Percentiles rank a stretch among this genome's conserved stretches.
Evolutionary conservation across 2,329 filamentous ascomycete species (phyloP).

Genomic region (Dryadomyces quercivorus): DNA sequence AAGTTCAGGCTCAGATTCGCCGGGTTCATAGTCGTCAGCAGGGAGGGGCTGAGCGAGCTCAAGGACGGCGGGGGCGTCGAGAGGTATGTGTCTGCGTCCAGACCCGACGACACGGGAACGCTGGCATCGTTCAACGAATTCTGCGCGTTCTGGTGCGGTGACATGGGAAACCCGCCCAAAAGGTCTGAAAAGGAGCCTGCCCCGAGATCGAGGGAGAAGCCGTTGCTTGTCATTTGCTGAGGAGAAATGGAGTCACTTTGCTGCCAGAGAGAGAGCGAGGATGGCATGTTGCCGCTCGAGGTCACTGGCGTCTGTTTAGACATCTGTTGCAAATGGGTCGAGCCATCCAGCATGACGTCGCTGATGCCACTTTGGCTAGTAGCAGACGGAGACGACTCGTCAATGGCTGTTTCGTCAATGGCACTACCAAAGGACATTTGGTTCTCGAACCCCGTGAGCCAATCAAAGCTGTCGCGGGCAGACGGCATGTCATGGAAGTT

Average conservation of each 20-base stretch:
- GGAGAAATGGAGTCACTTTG: constrained; percentile 52
- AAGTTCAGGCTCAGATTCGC: constrained; percentile 56
- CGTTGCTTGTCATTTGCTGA: constrained; percentile 51
- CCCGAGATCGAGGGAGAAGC: constrained; percentile 65
- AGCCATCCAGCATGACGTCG: constrained; percentile 81
- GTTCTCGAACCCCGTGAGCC: constrained; percentile 69
- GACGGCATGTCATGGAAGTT: constrained; percentile 18
- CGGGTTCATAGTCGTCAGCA: constrained; percentile 51
- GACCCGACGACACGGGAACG: background rate
- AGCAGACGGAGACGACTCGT: constrained; percentile 88
- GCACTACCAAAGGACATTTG: constrained; percentile 53
- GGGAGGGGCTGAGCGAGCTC: constrained; percentile 59
- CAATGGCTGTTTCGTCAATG: constrained; percentile 65
- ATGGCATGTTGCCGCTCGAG: constrained; percentile 21
- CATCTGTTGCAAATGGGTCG: constrained; percentile 36
- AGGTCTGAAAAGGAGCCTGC: constrained; percentile 67
- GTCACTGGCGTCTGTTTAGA: constrained; percentile 24
- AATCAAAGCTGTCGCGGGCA: constrained; percentile 65
- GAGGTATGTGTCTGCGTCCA: constrained; percentile 57
- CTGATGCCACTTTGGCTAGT: constrained; percentile 86
- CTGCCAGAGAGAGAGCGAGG: constrained; percentile 48
- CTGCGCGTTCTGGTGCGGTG: constrained; percentile 62
- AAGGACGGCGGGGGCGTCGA: constrained; percentile 65
- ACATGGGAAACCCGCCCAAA: constrained; percentile 58
- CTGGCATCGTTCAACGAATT: constrained; percentile 23